Conservation (phyloP, 2,329 filamentous ascomycete species). For the Sarocladium kiliense region DNA sequence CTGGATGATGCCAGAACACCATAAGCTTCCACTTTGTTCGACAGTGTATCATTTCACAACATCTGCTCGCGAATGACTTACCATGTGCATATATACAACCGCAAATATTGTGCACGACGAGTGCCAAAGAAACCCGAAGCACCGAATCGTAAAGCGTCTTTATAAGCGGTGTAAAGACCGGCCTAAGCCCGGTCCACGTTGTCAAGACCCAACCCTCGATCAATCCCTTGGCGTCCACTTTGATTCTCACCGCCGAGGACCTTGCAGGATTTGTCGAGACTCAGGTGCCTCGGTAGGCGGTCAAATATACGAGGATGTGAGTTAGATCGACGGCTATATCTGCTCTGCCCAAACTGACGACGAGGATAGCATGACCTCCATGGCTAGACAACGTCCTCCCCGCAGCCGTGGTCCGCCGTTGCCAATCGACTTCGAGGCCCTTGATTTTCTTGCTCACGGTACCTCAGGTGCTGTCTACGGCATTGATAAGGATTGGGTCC, state of each 20-base stretch:
- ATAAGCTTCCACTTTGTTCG: no score
- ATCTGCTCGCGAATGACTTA: no score
- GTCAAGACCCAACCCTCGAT: not conserved
- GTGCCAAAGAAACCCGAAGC: not conserved
- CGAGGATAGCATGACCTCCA: not conserved
- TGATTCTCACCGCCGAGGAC: not conserved
- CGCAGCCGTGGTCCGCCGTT: not conserved
- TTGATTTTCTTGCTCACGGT: slow-evolving; percentile 1
- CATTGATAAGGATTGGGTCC: slow-evolving; percentile 5
- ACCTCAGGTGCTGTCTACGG: slow-evolving; percentile 5
- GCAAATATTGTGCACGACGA: not conserved
- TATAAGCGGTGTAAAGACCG: not conserved
- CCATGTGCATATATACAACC: not conserved
- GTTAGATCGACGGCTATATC: not conserved
- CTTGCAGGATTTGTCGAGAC: not conserved
- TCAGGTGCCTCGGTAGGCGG: not conserved
- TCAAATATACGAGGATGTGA: not conserved
- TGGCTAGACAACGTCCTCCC: not conserved
- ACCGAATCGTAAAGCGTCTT: not conserved
- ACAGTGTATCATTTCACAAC: no score
- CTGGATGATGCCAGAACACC: no score
- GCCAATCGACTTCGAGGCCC: slow-evolving; percentile 2
- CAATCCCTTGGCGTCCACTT: not conserved
- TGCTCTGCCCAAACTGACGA: not conserved
- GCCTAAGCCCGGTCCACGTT: not conserved